phyloP scores from a whole-genome alignment of 305 asterid genomes.

The Caryopteris hybrid region DNA sequence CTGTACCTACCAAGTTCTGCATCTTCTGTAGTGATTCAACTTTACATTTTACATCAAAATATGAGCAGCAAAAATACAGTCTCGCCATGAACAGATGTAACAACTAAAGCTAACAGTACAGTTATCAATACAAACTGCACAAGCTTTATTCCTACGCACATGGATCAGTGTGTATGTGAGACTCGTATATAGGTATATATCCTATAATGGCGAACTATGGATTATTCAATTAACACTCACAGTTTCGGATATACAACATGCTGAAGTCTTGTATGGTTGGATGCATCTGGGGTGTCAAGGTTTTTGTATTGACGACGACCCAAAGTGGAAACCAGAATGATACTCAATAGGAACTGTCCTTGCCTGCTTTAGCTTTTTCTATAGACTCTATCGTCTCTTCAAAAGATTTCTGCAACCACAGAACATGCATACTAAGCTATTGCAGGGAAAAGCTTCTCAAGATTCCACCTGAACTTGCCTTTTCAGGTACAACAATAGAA shows the following conservation, averaged over 20 bases:
- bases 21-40: too few relatives aligned
- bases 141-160: neutral
- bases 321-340: neutral
- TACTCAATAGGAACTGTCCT: conserved; percentile 32
- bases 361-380: conserved; percentile 53
- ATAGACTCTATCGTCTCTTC: conserved; percentile 76
- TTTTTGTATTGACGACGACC: neutral
- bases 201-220: neutral
- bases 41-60: neutral
- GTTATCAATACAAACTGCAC: neutral
- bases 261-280: neutral
- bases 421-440: neutral
- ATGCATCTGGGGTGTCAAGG: neutral
- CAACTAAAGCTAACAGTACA: neutral
- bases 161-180: neutral
- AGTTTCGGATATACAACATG: neutral
- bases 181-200: neutral
- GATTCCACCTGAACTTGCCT: neutral
- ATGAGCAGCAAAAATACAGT: neutral
- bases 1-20: too few relatives aligned
- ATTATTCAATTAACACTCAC: neutral
- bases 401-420: conserved; percentile 61
- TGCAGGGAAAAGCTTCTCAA: too few relatives aligned
- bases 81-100: neutral
- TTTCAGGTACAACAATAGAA: neutral